Evolutionary conservation across 495 filamentous ascomycete genomes (phyloP), one percentile per base, ranked within the genome.

Genomic region (Xylaria cubensis): DNA sequence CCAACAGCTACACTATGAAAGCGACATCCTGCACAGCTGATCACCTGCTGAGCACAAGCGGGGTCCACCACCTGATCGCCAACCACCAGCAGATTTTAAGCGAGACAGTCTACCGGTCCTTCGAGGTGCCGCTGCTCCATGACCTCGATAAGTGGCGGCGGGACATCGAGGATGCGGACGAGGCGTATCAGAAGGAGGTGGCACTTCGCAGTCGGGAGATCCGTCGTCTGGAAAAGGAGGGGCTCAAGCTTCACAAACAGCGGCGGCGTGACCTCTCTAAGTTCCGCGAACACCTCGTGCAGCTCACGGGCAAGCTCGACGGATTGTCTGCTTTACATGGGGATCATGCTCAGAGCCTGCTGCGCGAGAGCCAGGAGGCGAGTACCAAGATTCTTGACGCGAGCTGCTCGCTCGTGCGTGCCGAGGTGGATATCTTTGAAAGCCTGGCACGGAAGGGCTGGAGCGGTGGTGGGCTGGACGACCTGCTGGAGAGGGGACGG

Each of bases 371-470:
- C 53, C 89, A 90, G 78, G 88, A 90, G 74, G 86, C 87, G 72
- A 88, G 86, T 36, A 78, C 75, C 13, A 79, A 81, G 61, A 89
- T 91, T 70, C 81, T 90, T 8, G 89, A 91, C 63, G 87, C 85
- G n/a, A 86, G 87, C 32, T 89, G 88, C 55, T 84, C 84, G 56
- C 81, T 91, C 5, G 88, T 90, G 29, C 83, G 89, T 26, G 89
- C 89, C 56, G 89, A 91, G 79, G 85, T 90, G 8, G 89, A 91
- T 71, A 90, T 91, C 62, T 91, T 90, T 74, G 89, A 91, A 79
- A 84, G 86, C 26, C 76, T 91, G 68, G 89, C 89, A 53, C 77
- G 87, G 64, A 91, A 91, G 71, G 89, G 89, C 4, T 91, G 89
- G 89, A 86, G 83, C 32, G 89, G 89, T 12, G 89, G 89, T 36